Conservation (phyloP, 2,329 filamentous ascomycete genomes). For the Ceratocystis cubensis region DNA sequence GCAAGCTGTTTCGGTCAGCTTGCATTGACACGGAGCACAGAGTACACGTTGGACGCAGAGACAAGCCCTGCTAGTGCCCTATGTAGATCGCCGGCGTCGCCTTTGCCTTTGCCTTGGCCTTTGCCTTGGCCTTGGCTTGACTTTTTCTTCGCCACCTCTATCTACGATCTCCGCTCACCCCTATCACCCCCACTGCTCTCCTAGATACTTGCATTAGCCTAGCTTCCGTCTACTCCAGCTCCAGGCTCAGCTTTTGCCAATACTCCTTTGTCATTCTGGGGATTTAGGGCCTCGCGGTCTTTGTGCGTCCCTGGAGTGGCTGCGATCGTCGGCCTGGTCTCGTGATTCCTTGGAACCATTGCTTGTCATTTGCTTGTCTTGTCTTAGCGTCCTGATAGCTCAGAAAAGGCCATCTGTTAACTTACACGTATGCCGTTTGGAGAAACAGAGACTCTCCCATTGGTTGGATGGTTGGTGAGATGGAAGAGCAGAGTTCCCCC, state of each 20-base stretch:
- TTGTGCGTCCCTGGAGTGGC: too few relatives aligned
- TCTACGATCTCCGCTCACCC: neutral
- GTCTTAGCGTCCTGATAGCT: neutral
- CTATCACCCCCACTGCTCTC: neutral
- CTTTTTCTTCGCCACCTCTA: neutral
- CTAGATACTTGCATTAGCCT: slow-evolving; percentile 4
- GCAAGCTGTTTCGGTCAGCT: neutral
- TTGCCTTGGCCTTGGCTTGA: neutral
- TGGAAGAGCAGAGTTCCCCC: neutral
- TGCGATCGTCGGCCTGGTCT: neutral
- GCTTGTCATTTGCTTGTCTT: neutral
- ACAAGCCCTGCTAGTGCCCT: neutral
- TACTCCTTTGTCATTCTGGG: neutral
- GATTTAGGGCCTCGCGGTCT: neutral
- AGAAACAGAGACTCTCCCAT: neutral
- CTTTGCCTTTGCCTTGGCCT: neutral
- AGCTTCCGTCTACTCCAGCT: neutral
- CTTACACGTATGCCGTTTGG: neutral
- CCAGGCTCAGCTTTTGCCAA: neutral
- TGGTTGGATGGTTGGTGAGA: neutral
- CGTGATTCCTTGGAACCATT: too few relatives aligned
- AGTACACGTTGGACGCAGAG: neutral
- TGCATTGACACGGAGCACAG: neutral
- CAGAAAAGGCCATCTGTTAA: slow-evolving; percentile 1
- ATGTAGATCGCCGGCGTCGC: neutral